Evolutionary conservation across 768 basidiomycete species (phyloP).

Genomic region (Porpolomopsis calyptriformis): DNA sequence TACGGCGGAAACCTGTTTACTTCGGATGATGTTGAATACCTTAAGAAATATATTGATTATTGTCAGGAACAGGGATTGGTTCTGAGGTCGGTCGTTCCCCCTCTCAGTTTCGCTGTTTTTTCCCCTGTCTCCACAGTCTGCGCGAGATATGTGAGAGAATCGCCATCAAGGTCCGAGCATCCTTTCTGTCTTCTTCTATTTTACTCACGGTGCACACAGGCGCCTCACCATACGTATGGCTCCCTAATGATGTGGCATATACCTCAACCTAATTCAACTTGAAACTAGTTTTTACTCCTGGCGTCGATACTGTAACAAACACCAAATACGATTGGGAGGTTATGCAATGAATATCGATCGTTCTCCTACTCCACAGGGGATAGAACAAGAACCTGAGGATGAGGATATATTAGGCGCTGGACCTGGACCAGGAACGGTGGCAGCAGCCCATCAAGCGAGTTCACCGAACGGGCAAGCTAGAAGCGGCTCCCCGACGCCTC

Average conservation of each 20-base stretch:
- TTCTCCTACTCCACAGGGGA: conserved; percentile 34
- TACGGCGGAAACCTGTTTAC: conserved; percentile 86
- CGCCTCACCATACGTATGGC: conserved; percentile 79
- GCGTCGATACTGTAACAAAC: conserved; percentile 87
- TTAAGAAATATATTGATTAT: conserved; percentile 84
- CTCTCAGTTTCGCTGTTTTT: background rate
- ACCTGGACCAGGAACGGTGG: conserved; percentile 34
- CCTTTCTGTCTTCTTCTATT: conserved; percentile 3
- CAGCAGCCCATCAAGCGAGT: conserved; percentile 29
- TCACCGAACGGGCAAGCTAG: conserved; percentile 23
- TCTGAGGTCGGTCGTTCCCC: conserved; percentile 42
- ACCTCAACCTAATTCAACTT: background rate
- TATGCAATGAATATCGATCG: conserved; percentile 66
- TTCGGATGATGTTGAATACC: conserved; percentile 68
- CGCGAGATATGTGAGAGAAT: conserved; percentile 84
- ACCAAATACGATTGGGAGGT: conserved; percentile 81
- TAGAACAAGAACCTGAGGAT: conserved; percentile 35
- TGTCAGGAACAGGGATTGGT: conserved; percentile 83
- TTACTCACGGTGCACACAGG: conserved; percentile 29
- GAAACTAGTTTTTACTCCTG: conserved; percentile 70
- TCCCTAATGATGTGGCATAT: background rate
- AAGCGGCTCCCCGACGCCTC: conserved; percentile 70
- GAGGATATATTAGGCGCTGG: conserved; percentile 23
- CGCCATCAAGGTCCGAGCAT: conserved; percentile 56
- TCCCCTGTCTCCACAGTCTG: conserved; percentile 28